Percentiles rank a stretch among this genome's conserved stretches.
These are phyloP conservation scores for Borovskyia barvae DNA, from an alignment of 208 protist genomes.

Conservation along the genomic window DNA sequence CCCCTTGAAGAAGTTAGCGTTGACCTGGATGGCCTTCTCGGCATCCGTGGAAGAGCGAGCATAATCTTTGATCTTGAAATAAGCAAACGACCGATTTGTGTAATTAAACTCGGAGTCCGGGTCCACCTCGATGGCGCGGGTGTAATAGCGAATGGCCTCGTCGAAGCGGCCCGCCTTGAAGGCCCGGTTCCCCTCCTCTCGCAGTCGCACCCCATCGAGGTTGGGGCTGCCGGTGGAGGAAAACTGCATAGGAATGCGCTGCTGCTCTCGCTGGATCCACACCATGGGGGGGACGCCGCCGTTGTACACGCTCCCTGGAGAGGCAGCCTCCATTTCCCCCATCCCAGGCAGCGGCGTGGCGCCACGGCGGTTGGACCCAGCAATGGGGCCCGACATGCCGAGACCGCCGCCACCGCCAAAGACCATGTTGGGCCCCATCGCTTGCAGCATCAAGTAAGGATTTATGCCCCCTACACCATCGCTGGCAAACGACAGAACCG, in stretches of 20 bases:
- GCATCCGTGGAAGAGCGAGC: constrained; percentile 40
- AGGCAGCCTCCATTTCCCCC: constrained; percentile 3
- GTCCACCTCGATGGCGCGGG: constrained; percentile 59
- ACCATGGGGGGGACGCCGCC: constrained; percentile 53
- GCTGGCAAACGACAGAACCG: constrained; percentile 18
- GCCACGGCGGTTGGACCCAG: neutral
- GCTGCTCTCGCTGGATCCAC: constrained; percentile 74
- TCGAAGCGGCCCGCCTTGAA: constrained; percentile 49
- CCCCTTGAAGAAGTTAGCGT: constrained; percentile 57
- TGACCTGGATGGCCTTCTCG: constrained; percentile 34
- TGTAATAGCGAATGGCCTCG: constrained; percentile 65
- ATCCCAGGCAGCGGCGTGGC: neutral
- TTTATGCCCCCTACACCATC: constrained; percentile 3
- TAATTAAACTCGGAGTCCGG: constrained; percentile 48
- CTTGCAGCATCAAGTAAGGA: constrained; percentile 14
- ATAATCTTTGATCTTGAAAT: constrained; percentile 50
- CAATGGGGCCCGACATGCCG: neutral
- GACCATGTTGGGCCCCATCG: constrained; percentile 14
- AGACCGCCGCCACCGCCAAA: neutral
- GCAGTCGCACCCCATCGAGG: constrained; percentile 31
- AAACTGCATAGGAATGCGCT: constrained; percentile 30
- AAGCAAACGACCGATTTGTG: constrained; percentile 74
- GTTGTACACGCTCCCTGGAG: constrained; percentile 46
- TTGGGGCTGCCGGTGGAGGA: constrained; percentile 19
- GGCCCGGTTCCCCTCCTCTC: constrained; percentile 65